Evolutionary conservation across 352 stramenopile genomes (phyloP).

Genomic region (Pythium phragmitis): DNA sequence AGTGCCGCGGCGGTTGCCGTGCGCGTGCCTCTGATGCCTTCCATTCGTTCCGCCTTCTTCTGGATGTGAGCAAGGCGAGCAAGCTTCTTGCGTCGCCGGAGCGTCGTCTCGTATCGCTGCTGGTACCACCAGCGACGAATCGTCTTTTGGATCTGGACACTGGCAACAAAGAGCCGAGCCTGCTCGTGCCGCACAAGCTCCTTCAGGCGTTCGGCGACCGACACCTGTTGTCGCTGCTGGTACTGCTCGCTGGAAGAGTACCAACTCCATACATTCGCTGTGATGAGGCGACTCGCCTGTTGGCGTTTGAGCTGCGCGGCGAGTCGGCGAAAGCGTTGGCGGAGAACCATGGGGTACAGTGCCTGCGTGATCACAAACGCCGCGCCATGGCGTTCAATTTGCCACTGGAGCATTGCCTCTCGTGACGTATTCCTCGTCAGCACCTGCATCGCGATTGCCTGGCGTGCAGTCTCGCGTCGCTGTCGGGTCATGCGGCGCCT

Average conservation of each 20-base stretch:
- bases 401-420: constrained; percentile 39
- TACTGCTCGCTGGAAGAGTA: constrained; percentile 12
- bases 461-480: constrained; percentile 24
- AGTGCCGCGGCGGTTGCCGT: not conserved
- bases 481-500: constrained; percentile 21
- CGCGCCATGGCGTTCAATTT: constrained; percentile 46
- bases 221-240: not conserved
- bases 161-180: constrained; percentile 16
- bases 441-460: constrained; percentile 32
- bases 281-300: constrained; percentile 26
- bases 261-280: constrained; percentile 25
- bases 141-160: constrained; percentile 41
- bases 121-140: constrained; percentile 48
- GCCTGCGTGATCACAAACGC: constrained; percentile 41
- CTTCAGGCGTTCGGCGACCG: constrained; percentile 2
- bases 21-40: constrained; percentile 1
- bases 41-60: constrained; percentile 24
- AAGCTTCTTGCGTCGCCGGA: constrained; percentile 32
- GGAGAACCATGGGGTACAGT: constrained; percentile 46
- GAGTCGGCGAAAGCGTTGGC: constrained; percentile 32
- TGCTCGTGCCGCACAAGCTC: constrained; percentile 3
- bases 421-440: constrained; percentile 42
- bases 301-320: constrained; percentile 25
- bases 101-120: constrained; percentile 36
- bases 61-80: constrained; percentile 29